Conservation (phyloP, 2,329 filamentous ascomycete species). For the Xylaria multiplex region DNA sequence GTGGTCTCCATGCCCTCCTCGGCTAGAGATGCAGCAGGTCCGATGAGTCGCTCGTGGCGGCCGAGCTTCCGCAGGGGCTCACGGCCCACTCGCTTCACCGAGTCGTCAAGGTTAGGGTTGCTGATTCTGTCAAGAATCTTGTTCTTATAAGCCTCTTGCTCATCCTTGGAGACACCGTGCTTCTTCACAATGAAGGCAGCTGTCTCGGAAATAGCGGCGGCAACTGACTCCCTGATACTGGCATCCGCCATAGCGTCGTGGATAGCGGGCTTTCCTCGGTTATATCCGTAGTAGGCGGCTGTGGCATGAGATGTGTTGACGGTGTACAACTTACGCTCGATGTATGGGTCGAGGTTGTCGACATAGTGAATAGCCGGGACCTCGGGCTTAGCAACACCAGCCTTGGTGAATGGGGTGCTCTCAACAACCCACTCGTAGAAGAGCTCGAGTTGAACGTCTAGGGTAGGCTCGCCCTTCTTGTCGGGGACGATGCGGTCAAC, state of each 20-base stretch:
- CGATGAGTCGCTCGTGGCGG: constrained; percentile 95
- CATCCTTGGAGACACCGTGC: constrained; percentile 78
- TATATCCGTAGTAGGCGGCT: constrained; percentile 93
- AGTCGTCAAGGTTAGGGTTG: constrained; percentile 92
- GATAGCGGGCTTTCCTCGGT: constrained; percentile 85
- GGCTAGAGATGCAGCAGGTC: constrained; percentile 87
- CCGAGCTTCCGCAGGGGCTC: constrained; percentile 93
- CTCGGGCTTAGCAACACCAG: constrained; percentile 48
- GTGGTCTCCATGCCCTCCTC: constrained; percentile 79
- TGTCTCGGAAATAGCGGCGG: constrained; percentile 84
- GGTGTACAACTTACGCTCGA: constrained; percentile 99
- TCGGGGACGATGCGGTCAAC: constrained; percentile 98
- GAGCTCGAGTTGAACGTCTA: constrained; percentile 96
- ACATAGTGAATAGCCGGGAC: constrained; percentile 88
- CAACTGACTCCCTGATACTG: constrained; percentile 82
- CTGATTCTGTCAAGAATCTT: constrained; percentile 93
- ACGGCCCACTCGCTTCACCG: constrained; percentile 93
- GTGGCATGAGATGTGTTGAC: constrained; percentile 99
- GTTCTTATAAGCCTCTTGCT: constrained; percentile 87
- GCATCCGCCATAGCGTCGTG: constrained; percentile 87
- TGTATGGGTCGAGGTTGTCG: constrained; percentile 89
- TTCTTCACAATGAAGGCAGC: constrained; percentile 86
- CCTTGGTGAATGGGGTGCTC: constrained; percentile 76
- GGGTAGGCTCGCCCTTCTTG: constrained; percentile 79
- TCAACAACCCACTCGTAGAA: constrained; percentile 99